Evolutionary conservation across 2,329 filamentous ascomycete genomes (phyloP), one percentile per base, ranked within the genome.

Genomic region (Waltergamsia citrina): DNA sequence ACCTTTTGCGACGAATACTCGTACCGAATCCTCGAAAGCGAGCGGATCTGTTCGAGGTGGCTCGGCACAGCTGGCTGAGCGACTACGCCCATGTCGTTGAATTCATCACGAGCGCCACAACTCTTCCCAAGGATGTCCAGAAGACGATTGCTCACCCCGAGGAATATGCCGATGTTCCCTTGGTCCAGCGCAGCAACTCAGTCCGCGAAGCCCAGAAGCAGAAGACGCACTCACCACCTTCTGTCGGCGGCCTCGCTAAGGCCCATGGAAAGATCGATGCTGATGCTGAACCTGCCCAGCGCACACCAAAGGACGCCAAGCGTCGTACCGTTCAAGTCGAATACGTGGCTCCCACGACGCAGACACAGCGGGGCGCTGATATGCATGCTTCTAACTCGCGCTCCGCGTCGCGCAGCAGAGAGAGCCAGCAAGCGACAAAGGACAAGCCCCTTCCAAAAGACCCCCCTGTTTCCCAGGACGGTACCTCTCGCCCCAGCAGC

Each of bases 1-100:
- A 98, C 57, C 72, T 98, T 1, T 67, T 98, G 30, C 80, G 92
- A 40, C 79, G 92, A 34, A 98, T 98, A 39, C 71, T 98, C 28
- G 92, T 98, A 0, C 90, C 92, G 6, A 92, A 96, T 55, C 92
- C 92, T 33, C 75, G 92, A 43, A 93, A 94, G 61, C 79, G 92
- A 52, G 92, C 92, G 32, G 92, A 98, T 54, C 64, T 98, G 29
- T 98, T 98, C 49, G 92, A 98, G 56, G 92, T 98, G 28, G 92
- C 92, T 30, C 78, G 92, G 34, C 92, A 98, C 60, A 98, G 92
- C 62, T 98, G 92, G 92, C 63, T 98, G 44, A 94, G 84, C 61
- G 92, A 96, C 53, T 98, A 92, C 53, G 83, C 88, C n/a, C 85
- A 94, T 53, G 81, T 96, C 32, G 90, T 98, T 32, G 85, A 88